phyloP scores from a whole-genome alignment of 2,329 filamentous ascomycete genomes.

The Phyllosticta citribraziliensis region DNA sequence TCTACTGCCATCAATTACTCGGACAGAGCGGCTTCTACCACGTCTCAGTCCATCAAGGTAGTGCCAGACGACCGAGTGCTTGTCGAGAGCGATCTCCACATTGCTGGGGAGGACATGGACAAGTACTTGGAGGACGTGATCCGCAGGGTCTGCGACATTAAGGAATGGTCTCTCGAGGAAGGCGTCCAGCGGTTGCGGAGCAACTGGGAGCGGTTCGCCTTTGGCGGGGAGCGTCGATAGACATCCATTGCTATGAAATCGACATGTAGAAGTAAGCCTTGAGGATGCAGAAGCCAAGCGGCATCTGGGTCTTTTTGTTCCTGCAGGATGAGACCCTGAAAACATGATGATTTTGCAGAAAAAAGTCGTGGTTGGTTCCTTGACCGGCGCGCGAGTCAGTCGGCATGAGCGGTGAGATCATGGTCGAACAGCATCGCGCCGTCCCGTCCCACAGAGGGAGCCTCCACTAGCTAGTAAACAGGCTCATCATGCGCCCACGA shows the following conservation, averaged over 20 bases:
- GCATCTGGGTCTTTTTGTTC: not conserved
- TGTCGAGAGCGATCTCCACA: slow-evolving; percentile 83
- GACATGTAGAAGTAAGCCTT: not conserved
- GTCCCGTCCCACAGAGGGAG: not conserved
- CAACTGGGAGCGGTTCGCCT: slow-evolving; percentile 73
- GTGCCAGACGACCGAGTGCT: slow-evolving; percentile 72
- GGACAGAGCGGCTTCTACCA: slow-evolving; percentile 37
- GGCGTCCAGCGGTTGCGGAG: slow-evolving; percentile 57
- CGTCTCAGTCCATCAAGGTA: slow-evolving; percentile 55
- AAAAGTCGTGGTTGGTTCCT: not conserved
- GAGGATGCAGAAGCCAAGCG: not conserved
- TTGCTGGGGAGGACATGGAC: slow-evolving; percentile 75
- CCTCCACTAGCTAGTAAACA: not conserved
- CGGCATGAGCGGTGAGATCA: not conserved
- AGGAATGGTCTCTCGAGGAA: slow-evolving; percentile 64
- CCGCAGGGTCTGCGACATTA: slow-evolving; percentile 65
- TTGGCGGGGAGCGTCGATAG: slow-evolving; percentile 36
- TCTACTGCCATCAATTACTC: slow-evolving; percentile 73
- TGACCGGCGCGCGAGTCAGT: not conserved
- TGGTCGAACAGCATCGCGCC: not conserved
- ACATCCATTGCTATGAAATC: no score
- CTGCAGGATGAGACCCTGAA: not conserved
- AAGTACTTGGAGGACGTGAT: slow-evolving; percentile 62
- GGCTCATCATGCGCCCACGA: not conserved
- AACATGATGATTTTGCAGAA: not conserved